Conservation (phyloP, 2,329 filamentous ascomycete species). For the Fulvia fulva region DNA sequence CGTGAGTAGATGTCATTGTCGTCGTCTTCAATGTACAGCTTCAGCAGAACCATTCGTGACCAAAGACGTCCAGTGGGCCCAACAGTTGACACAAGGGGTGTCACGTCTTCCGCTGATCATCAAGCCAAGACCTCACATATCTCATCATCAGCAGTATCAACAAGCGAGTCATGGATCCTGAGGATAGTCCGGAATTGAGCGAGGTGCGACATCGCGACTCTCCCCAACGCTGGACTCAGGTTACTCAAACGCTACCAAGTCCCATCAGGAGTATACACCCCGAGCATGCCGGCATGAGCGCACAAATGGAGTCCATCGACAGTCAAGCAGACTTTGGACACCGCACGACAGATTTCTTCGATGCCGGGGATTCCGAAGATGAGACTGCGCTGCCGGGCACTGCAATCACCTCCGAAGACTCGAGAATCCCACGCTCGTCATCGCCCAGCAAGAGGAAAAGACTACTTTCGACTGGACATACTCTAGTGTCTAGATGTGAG, state of each 20-base stretch:
- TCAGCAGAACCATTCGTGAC: neutral
- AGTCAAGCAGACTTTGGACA: conserved; percentile 29
- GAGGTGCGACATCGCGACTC: conserved; percentile 17
- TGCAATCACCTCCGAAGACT: conserved; percentile 9
- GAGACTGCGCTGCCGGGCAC: conserved; percentile 13
- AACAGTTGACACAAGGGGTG: neutral
- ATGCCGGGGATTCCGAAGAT: conserved; percentile 29
- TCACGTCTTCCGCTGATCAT: neutral
- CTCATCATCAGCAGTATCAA: conserved; percentile 1
- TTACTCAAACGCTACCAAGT: conserved; percentile 31
- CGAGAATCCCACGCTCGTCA: conserved; percentile 11
- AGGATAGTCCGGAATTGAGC: neutral
- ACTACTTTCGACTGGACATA: conserved; percentile 14
- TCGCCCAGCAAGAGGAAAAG: conserved; percentile 21
- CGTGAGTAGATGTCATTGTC: neutral
- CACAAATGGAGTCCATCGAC: conserved; percentile 28
- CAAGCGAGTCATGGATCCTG: neutral
- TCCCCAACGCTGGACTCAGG: conserved; percentile 32
- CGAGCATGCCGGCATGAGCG: conserved; percentile 16
- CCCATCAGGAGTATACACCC: conserved; percentile 35
- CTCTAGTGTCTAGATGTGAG: conserved; percentile 21
- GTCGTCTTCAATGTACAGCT: neutral
- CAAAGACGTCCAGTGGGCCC: neutral
- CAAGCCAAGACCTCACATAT: conserved; percentile 1
- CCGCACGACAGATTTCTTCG: conserved; percentile 36